These are phyloP conservation scores for Termitomyces sp. DNA, from an alignment of 768 basidiomycete genomes.

Conservation along the genomic window DNA sequence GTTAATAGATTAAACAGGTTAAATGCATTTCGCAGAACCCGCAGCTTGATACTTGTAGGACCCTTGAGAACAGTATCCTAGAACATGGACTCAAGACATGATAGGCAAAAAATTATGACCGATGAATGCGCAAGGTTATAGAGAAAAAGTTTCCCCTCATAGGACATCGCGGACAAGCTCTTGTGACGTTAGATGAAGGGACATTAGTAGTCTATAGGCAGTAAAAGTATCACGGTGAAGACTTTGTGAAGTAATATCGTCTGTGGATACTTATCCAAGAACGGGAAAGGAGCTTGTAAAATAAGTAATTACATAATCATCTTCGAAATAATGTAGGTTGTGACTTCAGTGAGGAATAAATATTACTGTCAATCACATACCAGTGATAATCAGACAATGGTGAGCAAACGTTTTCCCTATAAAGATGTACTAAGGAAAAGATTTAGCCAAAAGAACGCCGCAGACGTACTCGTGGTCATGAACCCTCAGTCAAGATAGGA, in stretches of 20 bases:
- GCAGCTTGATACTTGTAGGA: not conserved
- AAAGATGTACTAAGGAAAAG: not conserved
- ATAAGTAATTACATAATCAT: not conserved
- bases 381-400: not conserved
- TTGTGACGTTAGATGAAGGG: not conserved
- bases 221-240: not conserved
- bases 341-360: not conserved
- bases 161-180: not conserved
- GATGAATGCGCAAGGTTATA: not conserved
- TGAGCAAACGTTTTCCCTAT: not conserved
- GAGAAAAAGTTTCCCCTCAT: not conserved
- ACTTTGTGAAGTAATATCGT: not conserved
- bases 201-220: not conserved
- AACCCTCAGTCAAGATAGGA: constrained; percentile 42
- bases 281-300: not conserved
- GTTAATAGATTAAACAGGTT: not conserved
- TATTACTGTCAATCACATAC: not conserved
- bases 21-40: not conserved
- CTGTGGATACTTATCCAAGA: not conserved
- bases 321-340: not conserved
- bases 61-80: not conserved
- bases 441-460: constrained; percentile 36
- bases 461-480: constrained; percentile 40
- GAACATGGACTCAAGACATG: not conserved
- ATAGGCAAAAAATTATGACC: not conserved